Base-by-base conservation (phyloP, 2,329 filamentous ascomycete genomes). In the Pseudocercospora macadamiae region DNA sequence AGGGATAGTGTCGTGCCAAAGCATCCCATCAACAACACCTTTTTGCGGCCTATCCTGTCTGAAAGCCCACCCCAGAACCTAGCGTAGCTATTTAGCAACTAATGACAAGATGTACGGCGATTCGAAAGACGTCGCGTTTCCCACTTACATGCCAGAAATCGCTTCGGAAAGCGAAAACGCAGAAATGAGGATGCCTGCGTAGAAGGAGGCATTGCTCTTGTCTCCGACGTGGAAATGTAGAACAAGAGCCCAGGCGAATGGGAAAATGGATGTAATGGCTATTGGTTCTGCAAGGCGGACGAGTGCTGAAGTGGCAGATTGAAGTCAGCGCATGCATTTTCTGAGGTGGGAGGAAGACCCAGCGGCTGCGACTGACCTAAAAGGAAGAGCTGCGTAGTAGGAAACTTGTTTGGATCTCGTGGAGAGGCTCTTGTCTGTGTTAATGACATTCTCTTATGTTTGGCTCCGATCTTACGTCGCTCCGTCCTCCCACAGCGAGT, bases 271-370 rank as follows among this genome's bases (percentile, higher is more conserved):
- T 1, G 92, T 96, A 64, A 97, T 84, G 51, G 93, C 92, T 68
- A 97, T 93, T 19, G 93, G 93, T 76, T 97, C 93, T 54, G 92
- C 90, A 66, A 97, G 86, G 63, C 93, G 91, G 72, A 96, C 93
- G 80, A 96, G 91, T 74, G 91, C 92, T 96, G 68, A 25, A 21
- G 10, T 26, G 44, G 47, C 16, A n/a, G n/a, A n/a, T n/a, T 21
- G 19, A 14, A 18, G 18, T 60, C 28, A 56, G 42, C 19, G 52
- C 53, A 12, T 49, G 45, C 18, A 37, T n/a, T 44, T 49, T 19
- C 51, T 19, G 44, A 18, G 21, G 7, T 30, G 37, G 48, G 25
- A 25, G 14, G 14, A 19, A 14, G 6, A 49, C 12, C 9, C 7
- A 7, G 51, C n/a, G 26, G 25, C 8, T 21, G 36, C n/a, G 4